phyloP scores from a whole-genome alignment of 768 basidiomycete species.

The Cyathus striatus region DNA sequence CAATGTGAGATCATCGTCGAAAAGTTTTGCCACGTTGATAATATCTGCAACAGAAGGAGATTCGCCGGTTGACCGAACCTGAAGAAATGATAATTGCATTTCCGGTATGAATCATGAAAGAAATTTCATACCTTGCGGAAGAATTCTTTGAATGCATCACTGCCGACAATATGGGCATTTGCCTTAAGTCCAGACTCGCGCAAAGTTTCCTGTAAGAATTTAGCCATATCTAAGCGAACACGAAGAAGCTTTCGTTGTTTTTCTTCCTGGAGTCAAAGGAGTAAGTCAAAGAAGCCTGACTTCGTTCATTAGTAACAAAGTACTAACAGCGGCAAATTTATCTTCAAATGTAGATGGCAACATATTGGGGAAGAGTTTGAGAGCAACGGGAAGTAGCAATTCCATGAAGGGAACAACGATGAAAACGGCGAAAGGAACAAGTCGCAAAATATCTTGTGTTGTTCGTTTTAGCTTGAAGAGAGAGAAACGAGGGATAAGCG shows the following conservation, averaged over 20 bases:
- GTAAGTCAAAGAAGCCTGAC: background rate
- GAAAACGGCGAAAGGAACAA: conserved; percentile 95
- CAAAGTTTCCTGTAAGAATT: conserved; percentile 96
- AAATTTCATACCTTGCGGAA: conserved; percentile 77
- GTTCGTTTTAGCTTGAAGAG: conserved; percentile 76
- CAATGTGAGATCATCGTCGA: conserved; percentile 95
- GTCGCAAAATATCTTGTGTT: conserved; percentile 85
- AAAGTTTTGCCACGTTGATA: conserved; percentile 92
- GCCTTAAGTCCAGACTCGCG: conserved; percentile 92
- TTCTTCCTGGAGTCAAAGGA: conserved; percentile 64
- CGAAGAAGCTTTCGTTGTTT: conserved; percentile 94
- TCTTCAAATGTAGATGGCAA: conserved; percentile 98
- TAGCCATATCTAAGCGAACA: conserved; percentile 96
- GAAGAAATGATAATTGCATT: background rate
- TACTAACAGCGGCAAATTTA: conserved; percentile 80
- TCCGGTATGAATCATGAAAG: background rate
- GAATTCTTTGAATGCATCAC: conserved; percentile 97
- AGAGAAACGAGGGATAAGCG: background rate
- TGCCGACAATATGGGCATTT: conserved; percentile 88
- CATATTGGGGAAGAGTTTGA: conserved; percentile 98
- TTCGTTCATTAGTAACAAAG: background rate
- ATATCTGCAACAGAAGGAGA: conserved; percentile 84
- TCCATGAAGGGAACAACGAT: conserved; percentile 98
- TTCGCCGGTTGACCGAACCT: conserved; percentile 95
- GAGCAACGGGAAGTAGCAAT: conserved; percentile 87